These are phyloP conservation scores for Pogostemon cablin DNA, from an alignment of 257 asterid genomes.

Conservation along the genomic window DNA sequence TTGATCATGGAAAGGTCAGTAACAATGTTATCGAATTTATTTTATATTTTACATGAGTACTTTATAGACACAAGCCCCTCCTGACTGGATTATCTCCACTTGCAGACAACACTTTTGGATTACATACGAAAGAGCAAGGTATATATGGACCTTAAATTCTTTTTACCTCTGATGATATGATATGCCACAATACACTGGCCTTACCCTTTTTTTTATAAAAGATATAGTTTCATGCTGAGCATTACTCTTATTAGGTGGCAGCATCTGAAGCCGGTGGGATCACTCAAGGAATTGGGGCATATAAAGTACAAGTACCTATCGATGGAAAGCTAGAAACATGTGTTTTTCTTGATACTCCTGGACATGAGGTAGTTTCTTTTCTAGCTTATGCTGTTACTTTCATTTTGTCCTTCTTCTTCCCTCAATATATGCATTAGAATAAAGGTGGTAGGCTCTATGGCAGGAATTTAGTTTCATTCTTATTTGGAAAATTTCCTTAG, in stretches of 20 bases:
- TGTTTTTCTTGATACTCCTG: conserved; percentile 98
- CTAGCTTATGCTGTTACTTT: conserved; percentile 29
- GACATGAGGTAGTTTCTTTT: conserved; percentile 80
- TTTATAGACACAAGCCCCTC: conserved; percentile 7
- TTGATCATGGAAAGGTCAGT: conserved; percentile 97
- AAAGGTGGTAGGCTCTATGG: conserved; percentile 5
- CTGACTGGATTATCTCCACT: conserved; percentile 36
- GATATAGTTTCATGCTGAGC: conserved; percentile 21
- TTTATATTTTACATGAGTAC: conserved; percentile 1
- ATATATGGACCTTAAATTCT: conserved; percentile 25
- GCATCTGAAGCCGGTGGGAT: conserved; percentile 98
- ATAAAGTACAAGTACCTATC: conserved; percentile 83
- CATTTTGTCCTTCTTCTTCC: conserved; percentile 7
- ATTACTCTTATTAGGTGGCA: conserved; percentile 64
- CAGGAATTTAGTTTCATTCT: background rate
- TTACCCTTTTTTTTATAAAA: background rate
- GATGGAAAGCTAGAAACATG: conserved; percentile 85
- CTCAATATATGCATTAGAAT: conserved; percentile 2
- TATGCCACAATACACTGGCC: background rate
- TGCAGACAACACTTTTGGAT: conserved; percentile 95
- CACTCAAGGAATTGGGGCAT: conserved; percentile 99
- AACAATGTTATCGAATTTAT: conserved; percentile 16
- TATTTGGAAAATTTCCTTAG: conserved; percentile 42
- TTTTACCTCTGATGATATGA: conserved; percentile 22
- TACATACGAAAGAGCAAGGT: conserved; percentile 89